phyloP scores from a whole-genome alignment of 257 asterid genomes.

The Plectranthus barbatus region DNA sequence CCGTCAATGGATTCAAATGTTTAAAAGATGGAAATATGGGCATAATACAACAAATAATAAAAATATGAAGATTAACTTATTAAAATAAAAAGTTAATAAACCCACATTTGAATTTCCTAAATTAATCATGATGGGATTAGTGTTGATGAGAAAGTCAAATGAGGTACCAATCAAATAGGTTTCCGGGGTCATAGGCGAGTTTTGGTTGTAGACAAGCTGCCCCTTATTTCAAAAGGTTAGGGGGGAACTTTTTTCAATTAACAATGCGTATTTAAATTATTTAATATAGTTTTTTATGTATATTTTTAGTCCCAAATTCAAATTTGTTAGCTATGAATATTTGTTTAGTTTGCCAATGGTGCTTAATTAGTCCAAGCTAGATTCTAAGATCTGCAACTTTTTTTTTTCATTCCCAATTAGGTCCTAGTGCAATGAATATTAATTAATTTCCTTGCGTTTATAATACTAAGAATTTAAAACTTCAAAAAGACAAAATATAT shows the following conservation, averaged over 20 bases:
- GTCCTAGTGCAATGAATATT: background rate
- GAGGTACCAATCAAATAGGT: conserved; percentile 10
- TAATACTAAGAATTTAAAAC: background rate
- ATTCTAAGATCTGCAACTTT: too few relatives aligned
- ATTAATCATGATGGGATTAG: conserved; percentile 14
- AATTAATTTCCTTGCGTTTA: background rate
- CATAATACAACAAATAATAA: too few relatives aligned
- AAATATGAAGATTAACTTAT: too few relatives aligned
- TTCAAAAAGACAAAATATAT: background rate
- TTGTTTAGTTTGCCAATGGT: too few relatives aligned
- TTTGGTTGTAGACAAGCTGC: conserved; percentile 5
- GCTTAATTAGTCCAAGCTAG: background rate
- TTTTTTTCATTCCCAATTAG: background rate
- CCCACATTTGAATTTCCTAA: conserved; percentile 2
- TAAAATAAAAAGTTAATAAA: too few relatives aligned
- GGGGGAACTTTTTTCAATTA: background rate
- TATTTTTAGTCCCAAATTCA: too few relatives aligned
- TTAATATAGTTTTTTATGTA: too few relatives aligned
- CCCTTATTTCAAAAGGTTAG: conserved; percentile 14
- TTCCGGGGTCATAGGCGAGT: conserved; percentile 10
- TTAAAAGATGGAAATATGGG: too few relatives aligned
- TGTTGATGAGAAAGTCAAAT: conserved; percentile 16
- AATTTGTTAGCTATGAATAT: too few relatives aligned
- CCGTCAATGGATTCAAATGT: too few relatives aligned
- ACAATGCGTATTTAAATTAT: background rate